Percentiles rank a stretch among this genome's conserved stretches.
phyloP scores from a whole-genome alignment of 2,329 filamentous ascomycete genomes.

The Aspergillus sclerotialis region DNA sequence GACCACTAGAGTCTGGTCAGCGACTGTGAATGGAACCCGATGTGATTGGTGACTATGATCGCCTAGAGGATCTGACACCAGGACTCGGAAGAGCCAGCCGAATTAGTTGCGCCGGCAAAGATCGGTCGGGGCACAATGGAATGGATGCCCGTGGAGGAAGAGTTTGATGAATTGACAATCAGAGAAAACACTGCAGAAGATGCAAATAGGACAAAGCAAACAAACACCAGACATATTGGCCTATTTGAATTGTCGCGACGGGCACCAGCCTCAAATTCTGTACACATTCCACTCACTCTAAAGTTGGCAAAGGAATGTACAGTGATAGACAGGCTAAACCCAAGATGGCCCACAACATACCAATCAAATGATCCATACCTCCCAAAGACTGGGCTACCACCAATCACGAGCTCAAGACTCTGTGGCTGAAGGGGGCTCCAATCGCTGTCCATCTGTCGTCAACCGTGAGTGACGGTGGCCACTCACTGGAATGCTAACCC shows the following conservation, averaged over 20 bases:
- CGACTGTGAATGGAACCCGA: conserved; percentile 14
- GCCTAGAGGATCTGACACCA: conserved; percentile 13
- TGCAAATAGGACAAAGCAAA: conserved; percentile 38
- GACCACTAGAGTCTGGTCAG: conserved; percentile 11
- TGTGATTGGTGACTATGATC: conserved; percentile 24
- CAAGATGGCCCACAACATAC: conserved; percentile 15
- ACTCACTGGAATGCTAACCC: conserved; percentile 30
- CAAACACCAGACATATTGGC: conserved; percentile 33
- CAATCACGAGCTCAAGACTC: conserved; percentile 16
- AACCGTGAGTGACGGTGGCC: conserved; percentile 19
- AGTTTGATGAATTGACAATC: conserved; percentile 33
- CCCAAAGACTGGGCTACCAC: conserved; percentile 7
- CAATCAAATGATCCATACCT: conserved; percentile 16
- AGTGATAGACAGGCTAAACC: conserved; percentile 10
- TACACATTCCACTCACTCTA: conserved; percentile 28
- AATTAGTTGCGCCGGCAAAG: conserved; percentile 10
- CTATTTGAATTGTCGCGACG: conserved; percentile 31
- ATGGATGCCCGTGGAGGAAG: conserved; percentile 13
- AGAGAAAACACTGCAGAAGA: conserved; percentile 33
- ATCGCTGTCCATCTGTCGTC: conserved; percentile 10
- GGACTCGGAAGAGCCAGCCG: conserved; percentile 13
- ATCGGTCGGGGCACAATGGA: conserved; percentile 19
- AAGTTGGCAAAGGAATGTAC: conserved; percentile 29
- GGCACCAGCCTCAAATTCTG: conserved; percentile 30
- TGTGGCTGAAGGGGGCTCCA: conserved; percentile 20